Conservation (phyloP, 768 basidiomycete genomes). For the Leccinellum rugosiceps region DNA sequence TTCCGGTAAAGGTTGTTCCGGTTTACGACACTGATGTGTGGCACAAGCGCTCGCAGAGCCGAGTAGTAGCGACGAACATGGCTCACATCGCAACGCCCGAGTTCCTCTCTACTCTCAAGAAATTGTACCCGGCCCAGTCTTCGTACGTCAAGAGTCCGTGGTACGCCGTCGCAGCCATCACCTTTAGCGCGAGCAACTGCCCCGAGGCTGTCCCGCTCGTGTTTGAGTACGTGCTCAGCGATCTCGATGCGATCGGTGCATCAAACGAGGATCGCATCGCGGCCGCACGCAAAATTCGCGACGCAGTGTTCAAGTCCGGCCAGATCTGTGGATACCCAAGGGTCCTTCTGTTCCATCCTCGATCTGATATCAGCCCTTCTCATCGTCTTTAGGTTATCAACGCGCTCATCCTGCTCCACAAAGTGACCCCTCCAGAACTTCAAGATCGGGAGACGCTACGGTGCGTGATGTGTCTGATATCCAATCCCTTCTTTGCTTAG, state of each 20-base stretch:
- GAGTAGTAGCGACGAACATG: conserved; percentile 10
- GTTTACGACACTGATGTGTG: neutral
- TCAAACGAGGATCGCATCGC: conserved; percentile 35
- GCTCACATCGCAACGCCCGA: conserved; percentile 36
- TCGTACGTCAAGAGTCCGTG: conserved; percentile 44
- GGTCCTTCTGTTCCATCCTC: conserved; percentile 31
- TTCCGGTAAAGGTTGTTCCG: neutral
- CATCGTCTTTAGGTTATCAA: conserved; percentile 43
- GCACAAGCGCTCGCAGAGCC: neutral
- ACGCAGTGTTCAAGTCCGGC: conserved; percentile 61
- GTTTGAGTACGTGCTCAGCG: conserved; percentile 46
- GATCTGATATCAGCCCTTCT: neutral
- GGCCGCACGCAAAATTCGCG: conserved; percentile 55
- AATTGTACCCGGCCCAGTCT: conserved; percentile 39
- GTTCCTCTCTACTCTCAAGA: conserved; percentile 44
- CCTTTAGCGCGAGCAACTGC: conserved; percentile 56
- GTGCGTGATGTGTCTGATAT: conserved; percentile 27
- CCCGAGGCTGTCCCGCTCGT: conserved; percentile 57
- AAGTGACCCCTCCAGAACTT: conserved; percentile 50
- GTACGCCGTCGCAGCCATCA: conserved; percentile 56
- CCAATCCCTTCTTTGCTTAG: neutral
- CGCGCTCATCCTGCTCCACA: conserved; percentile 47
- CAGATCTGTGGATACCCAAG: conserved; percentile 55
- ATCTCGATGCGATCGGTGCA: conserved; percentile 35
- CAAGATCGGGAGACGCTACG: conserved; percentile 46